Conservation (phyloP, 371 early-diverging fungal genomes). For the Batrachochytrium dendrobatidis region DNA sequence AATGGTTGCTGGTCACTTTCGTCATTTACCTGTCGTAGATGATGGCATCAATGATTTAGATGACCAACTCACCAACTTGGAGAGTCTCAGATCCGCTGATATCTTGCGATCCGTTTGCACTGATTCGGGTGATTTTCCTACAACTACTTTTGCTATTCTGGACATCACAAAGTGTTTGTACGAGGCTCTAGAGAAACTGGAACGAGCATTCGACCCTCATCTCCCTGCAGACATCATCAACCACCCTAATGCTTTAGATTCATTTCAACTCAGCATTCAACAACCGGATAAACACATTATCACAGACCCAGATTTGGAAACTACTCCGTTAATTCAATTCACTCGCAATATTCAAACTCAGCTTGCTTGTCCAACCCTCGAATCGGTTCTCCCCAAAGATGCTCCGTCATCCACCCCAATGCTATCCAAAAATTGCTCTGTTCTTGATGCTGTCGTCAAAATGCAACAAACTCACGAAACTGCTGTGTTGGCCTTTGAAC, state of each 20-base stretch:
- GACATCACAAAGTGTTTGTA: constrained; percentile 93
- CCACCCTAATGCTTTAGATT: constrained; percentile 32
- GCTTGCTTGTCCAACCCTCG: constrained; percentile 66
- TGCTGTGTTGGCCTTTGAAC: constrained; percentile 74
- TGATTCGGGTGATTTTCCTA: not conserved
- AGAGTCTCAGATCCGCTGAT: not conserved
- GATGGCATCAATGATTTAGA: constrained; percentile 15
- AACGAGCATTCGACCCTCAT: constrained; percentile 32
- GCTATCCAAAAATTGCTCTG: constrained; percentile 69
- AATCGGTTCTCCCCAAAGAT: constrained; percentile 55
- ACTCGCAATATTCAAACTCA: constrained; percentile 19
- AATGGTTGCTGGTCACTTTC: constrained; percentile 88
- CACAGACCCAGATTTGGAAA: not conserved
- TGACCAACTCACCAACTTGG: not conserved
- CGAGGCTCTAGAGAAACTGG: constrained; percentile 91
- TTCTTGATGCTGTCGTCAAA: constrained; percentile 73
- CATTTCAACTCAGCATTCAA: constrained; percentile 57
- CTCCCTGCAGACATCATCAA: constrained; percentile 10
- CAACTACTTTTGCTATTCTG: constrained; percentile 38
- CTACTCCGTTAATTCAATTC: not conserved
- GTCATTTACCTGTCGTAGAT: constrained; percentile 85
- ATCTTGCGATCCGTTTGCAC: not conserved
- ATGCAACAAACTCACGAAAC: constrained; percentile 83
- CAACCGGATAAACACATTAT: constrained; percentile 45
- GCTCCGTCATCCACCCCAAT: constrained; percentile 43